phyloP scores from a whole-genome alignment of 257 asterid genomes.

The Avicennia marina region DNA sequence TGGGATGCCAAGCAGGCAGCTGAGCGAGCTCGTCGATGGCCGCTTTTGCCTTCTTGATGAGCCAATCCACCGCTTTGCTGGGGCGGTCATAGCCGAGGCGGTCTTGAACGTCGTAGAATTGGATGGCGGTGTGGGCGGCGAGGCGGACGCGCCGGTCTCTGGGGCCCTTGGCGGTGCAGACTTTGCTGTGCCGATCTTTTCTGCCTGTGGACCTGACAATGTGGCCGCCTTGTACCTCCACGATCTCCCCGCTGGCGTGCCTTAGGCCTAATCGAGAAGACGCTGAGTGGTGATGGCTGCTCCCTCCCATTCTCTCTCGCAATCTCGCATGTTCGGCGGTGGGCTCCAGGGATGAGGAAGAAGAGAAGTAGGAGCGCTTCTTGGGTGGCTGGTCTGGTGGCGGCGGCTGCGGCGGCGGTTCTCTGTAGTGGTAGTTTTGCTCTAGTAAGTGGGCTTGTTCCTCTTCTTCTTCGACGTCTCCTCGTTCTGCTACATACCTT shows the following conservation, averaged over 20 bases:
- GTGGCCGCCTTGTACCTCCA: conserved; percentile 88
- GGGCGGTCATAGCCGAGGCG: conserved; percentile 89
- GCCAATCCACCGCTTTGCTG: conserved; percentile 91
- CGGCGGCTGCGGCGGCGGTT: conserved; percentile 14
- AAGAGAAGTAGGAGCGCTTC: conserved; percentile 39
- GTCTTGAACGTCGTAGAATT: conserved; percentile 88
- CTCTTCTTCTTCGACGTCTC: conserved; percentile 23
- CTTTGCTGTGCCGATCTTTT: conserved; percentile 89
- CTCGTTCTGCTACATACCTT: conserved; percentile 18
- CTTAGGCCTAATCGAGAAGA: conserved; percentile 20
- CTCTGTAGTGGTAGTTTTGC: neutral
- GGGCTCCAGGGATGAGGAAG: conserved; percentile 18
- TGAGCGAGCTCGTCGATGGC: conserved; percentile 81
- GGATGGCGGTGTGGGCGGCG: conserved; percentile 85
- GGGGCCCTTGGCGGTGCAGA: conserved; percentile 88
- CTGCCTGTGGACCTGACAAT: conserved; percentile 77
- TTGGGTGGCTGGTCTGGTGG: conserved; percentile 32
- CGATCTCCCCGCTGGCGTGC: conserved; percentile 53
- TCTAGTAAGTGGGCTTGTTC: too few relatives aligned
- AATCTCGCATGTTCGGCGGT: conserved; percentile 56
- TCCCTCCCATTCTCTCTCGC: conserved; percentile 51
- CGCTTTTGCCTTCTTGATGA: conserved; percentile 66
- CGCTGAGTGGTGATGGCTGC: conserved; percentile 20
- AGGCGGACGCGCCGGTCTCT: conserved; percentile 85
- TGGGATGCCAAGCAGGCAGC: conserved; percentile 76